A percentile compares a stretch with the other conserved stretches of the same genome.
Evolutionary conservation across 306 rosid genomes (phyloP).

Genomic region (Casuarina glauca): DNA sequence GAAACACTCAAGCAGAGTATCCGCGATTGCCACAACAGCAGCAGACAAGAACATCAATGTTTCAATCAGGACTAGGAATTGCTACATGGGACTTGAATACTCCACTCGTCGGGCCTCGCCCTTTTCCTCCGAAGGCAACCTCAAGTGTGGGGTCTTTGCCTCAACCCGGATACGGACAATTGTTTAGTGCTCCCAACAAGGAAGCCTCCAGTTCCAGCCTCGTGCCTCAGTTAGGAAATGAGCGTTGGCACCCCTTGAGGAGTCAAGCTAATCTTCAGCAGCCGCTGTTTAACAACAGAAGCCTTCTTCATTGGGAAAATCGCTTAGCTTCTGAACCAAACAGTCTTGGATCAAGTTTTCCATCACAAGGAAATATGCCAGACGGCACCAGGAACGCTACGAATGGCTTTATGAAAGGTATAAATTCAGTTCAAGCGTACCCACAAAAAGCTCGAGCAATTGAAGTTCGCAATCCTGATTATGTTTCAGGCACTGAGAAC

Average conservation of each 20-base stretch:
- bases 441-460: constrained; percentile 12
- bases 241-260: constrained; percentile 3
- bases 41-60: not conserved
- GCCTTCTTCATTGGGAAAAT: constrained; percentile 8
- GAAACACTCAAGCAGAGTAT: not conserved
- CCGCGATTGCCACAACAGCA: not conserved
- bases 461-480: not conserved
- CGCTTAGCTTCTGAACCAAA: not conserved
- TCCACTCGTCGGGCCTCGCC: not conserved
- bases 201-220: not conserved
- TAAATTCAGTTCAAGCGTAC: not conserved
- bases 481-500: not conserved
- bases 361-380: constrained; percentile 11
- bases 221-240: not conserved
- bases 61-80: not conserved
- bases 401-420: constrained; percentile 4
- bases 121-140: not conserved
- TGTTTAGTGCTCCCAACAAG: not conserved
- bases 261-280: constrained; percentile 16
- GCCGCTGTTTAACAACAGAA: constrained; percentile 12
- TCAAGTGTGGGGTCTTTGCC: not conserved
- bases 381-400: constrained; percentile 1
- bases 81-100: not conserved
- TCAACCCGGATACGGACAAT: not conserved
- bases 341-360: not conserved